These are phyloP conservation scores for Neurospora sp. DNA, from an alignment of 495 filamentous ascomycete species.

Conservation along the genomic window DNA sequence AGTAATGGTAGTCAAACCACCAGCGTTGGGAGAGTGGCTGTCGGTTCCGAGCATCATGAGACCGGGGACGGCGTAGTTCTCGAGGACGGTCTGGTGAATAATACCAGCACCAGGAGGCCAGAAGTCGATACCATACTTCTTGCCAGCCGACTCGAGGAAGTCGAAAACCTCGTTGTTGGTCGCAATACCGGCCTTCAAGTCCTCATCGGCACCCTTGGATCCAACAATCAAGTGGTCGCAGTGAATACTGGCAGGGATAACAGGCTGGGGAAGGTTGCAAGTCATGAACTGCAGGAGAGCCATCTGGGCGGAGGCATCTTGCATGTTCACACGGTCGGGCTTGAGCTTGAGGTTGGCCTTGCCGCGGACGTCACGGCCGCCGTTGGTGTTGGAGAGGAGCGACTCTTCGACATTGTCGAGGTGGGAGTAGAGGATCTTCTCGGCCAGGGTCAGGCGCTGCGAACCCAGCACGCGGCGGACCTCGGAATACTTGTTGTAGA, in stretches of 20 bases:
- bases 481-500: conserved; percentile 37
- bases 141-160: conserved; percentile 87
- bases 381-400: conserved; percentile 65
- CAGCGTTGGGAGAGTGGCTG: conserved; percentile 94
- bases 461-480: conserved; percentile 65
- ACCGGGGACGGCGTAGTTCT: conserved; percentile 96
- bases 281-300: conserved; percentile 97
- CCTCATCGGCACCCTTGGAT: conserved; percentile 75
- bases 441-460: conserved; percentile 72
- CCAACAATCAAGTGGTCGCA: conserved; percentile 99
- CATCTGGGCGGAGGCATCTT: conserved; percentile 98
- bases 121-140: conserved; percentile 97
- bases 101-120: conserved; percentile 99
- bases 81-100: conserved; percentile 95
- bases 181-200: conserved; percentile 76
- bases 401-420: conserved; percentile 79
- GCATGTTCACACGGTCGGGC: conserved; percentile 96
- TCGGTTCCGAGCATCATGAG: conserved; percentile 99
- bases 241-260: conserved; percentile 96
- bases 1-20: conserved; percentile 85
- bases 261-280: conserved; percentile 78
- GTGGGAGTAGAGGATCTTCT: conserved; percentile 98
- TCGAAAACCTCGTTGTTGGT: conserved; percentile 97
- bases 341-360: conserved; percentile 93
- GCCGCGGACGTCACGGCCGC: conserved; percentile 73